Evolutionary conservation across 164 flowering plant genomes (phyloP), one percentile per base, ranked within the genome.

Genomic region (Kingdonia uniflora): DNA sequence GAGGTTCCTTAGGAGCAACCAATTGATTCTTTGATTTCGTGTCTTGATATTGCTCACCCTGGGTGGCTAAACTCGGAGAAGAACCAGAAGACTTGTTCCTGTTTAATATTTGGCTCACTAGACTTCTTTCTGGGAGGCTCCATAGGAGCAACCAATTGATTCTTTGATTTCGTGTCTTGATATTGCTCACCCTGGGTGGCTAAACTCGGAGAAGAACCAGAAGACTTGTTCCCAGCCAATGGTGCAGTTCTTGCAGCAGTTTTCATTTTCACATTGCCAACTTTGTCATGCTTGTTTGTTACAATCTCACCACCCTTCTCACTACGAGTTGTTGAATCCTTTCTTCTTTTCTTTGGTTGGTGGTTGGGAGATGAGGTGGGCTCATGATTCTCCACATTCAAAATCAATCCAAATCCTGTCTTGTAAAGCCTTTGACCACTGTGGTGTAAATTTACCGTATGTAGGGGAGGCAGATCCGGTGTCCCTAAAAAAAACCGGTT

Each of bases 281-380:
- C 21, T 71, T 82, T 84, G 40, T 61, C 62, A 35, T 71, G 79
- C 64, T 86, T 84, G 65, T 57, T 73, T 49, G 79, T 56, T 35
- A 55, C 17, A 49, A 55, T 61, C 51, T 63, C 80, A 58, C 69
- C 80, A 56, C 58, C 80, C 62, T 57, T 61, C 46, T 75, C 86
- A 40, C 54, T 66, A 59, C 24, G 68, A 54, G 65, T 62, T 59
- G 58, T 22, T 19, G 56, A 6, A 65, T 86, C 95, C 62, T 81
- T 86, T 61, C 86, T 75, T 66, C 92, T 85, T 68, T 86, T 92
- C 76, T 81, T 92, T 21, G 78, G 81, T 65, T 82, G 82, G 67
- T 74, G 79, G 40, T 71, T 64, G 46, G 82, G 68, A 42, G 76
- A 57, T 47, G 58, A 43, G 14, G 72, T 14, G 42, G 81, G 80